Evolutionary conservation across 2,329 filamentous ascomycete genomes (phyloP), one percentile per base, ranked within the genome.

Genomic region (Botrytis byssoidea): DNA sequence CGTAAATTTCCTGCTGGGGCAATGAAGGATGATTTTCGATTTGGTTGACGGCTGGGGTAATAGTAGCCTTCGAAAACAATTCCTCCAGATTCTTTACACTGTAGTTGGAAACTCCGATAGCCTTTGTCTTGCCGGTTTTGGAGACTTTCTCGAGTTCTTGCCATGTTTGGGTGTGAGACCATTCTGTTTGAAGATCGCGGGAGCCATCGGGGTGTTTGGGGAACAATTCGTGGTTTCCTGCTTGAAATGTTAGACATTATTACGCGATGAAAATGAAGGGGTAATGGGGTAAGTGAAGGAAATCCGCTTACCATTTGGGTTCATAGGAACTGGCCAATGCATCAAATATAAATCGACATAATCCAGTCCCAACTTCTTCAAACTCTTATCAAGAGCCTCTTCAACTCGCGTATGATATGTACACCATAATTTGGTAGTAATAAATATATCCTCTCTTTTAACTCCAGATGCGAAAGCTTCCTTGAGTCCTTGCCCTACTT

Each of bases 261-360:
- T 32, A 7, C 18, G 37, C 42, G 29, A 20, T n/a, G 32, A 46
- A 75, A 55, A 51, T 51, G 69, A 76, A 59, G 74, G 61, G 40
- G 60, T 48, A 55, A 70, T 20, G 12, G 7, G n/a, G 8, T 25
- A 22, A 9, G 16, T 71, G 29, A 70, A n/a, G 32, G 3, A 9
- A 20, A 25, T 60, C 9, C 32, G 2, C 46, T 25, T 51, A 88
- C 91, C 92, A 48, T 92, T 87, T 12, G 92, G 91, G 84, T 95
- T 95, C 89, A 95, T 91, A 68, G 92, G 89, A 64, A 94, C 85
- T 9, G 93, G 92, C 93, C 93, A 96, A 84, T 97, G 93, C 85
- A 97, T 88, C 55, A 97, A 86, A 81, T 89, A 94, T 73, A 97
- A 85, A 81, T 97, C 94, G 8, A 97, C 87, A 81, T 97, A 95